Evolutionary conservation across 2,329 filamentous ascomycete genomes (phyloP), one percentile per base, ranked within the genome.

Genomic region (Fusarium cyanostomum): DNA sequence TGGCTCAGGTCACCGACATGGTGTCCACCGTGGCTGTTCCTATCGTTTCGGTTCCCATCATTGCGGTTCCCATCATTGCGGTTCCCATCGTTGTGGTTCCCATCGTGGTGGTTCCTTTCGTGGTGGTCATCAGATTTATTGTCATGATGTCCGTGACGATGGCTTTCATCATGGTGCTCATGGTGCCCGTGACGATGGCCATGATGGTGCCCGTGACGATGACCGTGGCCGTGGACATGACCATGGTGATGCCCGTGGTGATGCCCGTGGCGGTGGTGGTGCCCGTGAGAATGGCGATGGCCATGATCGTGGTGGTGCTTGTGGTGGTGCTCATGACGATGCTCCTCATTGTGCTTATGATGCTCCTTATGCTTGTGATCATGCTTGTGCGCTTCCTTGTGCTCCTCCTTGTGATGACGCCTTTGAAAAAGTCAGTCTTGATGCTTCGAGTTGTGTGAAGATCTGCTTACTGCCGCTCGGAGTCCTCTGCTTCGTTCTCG

Each of bases 361-460:
- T 35, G 18, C 16, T 52, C 30, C 13, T 43, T 37, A 27, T 53
- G 50, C 34, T 53, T 44, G 18, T 55, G 52, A n/a, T 48, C 34
- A 54, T 54, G 35, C 12, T 45, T 38, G n/a, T 62, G 35, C 11
- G 53, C 33, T 5, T 48, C 15, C 28, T 52, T 26, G 3, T 54
- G 28, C 11, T 33, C 31, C 11, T 35, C 18, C 42, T 55, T 35
- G 18, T 26, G 33, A 8, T 35, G 6, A n/a, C 38, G 21, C 33
- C 18, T 49, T 8, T 26, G 21, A 21, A 21, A 21, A 4, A 21
- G 21, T 21, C 21, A 21, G 18, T 38, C 30, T 13, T 46, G 21
- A 12, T 45, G 15, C 27, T 50, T 18, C 5, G 33, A 16, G 45
- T 50, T 3, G 10, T n/a, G 5, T 11, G 18, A 8, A 8, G 24